Evolutionary conservation across 371 early-diverging fungal species (phyloP), one percentile per base, ranked within the genome.

Genomic region (Choanephora cucurbitarum): DNA sequence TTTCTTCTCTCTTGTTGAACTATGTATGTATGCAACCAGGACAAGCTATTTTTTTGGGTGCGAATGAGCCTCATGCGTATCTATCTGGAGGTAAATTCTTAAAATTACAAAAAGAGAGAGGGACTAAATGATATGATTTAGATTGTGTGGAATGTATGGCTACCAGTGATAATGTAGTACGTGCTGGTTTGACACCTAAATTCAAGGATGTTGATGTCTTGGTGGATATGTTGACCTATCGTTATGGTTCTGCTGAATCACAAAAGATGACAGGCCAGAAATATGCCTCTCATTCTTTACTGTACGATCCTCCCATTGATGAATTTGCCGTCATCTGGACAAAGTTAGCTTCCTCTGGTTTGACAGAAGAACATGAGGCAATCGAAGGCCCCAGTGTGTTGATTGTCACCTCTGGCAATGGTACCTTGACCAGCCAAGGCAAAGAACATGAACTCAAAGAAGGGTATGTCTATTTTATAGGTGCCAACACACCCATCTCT

Each of bases 91-190:
- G 92, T 90, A 72, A 63, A n/a, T n/a, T n/a, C n/a, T n/a, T n/a
- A n/a, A n/a, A n/a, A n/a, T n/a, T n/a, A n/a, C n/a, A n/a, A 21
- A 49, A 23, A 17, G 34, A 17, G 37, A 44, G 32, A 31, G 44
- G 24, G 14, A 44, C 48, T 17, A 54, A 33, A 17, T 39, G 21
- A 43, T 37, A 23, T 50, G 14, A 18, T 31, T 37, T 58, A 89
- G 99, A 98, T 71, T 95, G 93, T 72, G 84, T 97, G 42, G 99
- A 98, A 73, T 97, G 97, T 71, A 98, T 98, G 99, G 98, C 99
- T 3, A 86, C 96, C 6, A 90, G 90, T 52, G 99, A 98, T 72
- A 98, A 98, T 66, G 99, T 98, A 1, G 93, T 98, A 4, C 90
- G 99, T 28, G 93, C 97, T 4, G 99, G 99, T 6, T 70, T 98